These are phyloP conservation scores for Aspergillus sp. DNA, from an alignment of 2,329 filamentous ascomycete genomes.

Conservation along the genomic window DNA sequence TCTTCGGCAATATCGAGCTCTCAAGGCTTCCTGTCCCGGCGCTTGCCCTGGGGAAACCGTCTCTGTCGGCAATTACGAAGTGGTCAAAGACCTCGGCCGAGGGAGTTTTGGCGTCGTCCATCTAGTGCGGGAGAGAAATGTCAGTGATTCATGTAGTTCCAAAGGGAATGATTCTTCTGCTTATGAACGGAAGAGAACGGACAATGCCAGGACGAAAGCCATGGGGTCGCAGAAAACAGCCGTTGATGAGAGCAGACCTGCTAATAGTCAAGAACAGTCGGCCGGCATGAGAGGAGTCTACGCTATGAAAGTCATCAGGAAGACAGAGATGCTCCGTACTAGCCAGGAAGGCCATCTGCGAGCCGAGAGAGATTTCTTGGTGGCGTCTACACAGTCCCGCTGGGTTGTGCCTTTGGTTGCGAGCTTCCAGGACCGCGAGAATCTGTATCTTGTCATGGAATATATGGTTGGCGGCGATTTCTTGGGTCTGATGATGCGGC, in stretches of 20 bases:
- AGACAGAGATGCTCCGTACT: slow-evolving; percentile 83
- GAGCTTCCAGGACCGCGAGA: slow-evolving; percentile 78
- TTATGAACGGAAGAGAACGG: slow-evolving; percentile 5
- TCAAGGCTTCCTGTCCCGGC: slow-evolving; percentile 55
- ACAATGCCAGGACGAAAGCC: background rate
- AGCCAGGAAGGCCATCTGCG: slow-evolving; percentile 87
- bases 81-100: slow-evolving; percentile 75
- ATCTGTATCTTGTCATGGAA: slow-evolving; percentile 92
- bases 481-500: slow-evolving; percentile 72
- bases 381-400: slow-evolving; percentile 74
- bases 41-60: slow-evolving; percentile 40
- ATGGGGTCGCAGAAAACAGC: slow-evolving; percentile 1
- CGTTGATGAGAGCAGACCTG: slow-evolving; percentile 12
- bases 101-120: slow-evolving; percentile 91
- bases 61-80: slow-evolving; percentile 62
- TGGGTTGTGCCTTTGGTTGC: slow-evolving; percentile 85
- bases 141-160: background rate
- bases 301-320: slow-evolving; percentile 96
- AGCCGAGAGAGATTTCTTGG: slow-evolving; percentile 85
- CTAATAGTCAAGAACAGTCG: slow-evolving; percentile 22
- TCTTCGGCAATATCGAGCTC: slow-evolving; percentile 61
- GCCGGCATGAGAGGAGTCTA: slow-evolving; percentile 54
- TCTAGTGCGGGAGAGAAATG: slow-evolving; percentile 61
- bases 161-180: background rate
- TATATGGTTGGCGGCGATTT: slow-evolving; percentile 98